Evolutionary conservation across 805 yeast species (phyloP).

Genomic region (Sungouiella thailandica): DNA sequence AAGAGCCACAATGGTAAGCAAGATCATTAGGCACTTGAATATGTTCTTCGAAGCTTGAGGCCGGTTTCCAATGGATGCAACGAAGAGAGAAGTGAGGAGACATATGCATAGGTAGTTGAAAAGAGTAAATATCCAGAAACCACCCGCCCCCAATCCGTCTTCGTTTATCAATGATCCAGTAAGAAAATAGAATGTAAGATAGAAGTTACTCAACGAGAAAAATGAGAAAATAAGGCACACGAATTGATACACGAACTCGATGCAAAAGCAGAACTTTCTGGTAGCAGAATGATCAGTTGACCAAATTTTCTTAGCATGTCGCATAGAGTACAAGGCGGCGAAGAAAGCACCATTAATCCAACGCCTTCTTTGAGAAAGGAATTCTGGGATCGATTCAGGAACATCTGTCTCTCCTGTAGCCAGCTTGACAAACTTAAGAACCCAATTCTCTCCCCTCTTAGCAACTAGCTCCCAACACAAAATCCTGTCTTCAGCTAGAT

Average conservation of each 20-base stretch:
- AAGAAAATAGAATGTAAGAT: constrained; percentile 24
- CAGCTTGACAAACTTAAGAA: constrained; percentile 24
- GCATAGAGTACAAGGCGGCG: constrained; percentile 24
- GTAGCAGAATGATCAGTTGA: constrained; percentile 19
- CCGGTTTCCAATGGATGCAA: constrained; percentile 93
- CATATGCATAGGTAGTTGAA: constrained; percentile 83
- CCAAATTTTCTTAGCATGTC: constrained; percentile 21
- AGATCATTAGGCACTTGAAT: constrained; percentile 65
- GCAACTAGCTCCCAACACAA: constrained; percentile 28
- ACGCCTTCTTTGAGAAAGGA: constrained; percentile 24
- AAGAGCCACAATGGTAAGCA: constrained; percentile 72
- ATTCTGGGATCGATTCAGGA: constrained; percentile 23
- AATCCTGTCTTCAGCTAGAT: constrained; percentile 26
- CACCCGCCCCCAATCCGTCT: constrained; percentile 56
- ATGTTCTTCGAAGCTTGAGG: constrained; percentile 92
- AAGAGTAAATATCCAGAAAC: constrained; percentile 75
- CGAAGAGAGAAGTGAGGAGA: constrained; percentile 79
- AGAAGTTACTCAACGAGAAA: constrained; percentile 24
- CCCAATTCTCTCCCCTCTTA: constrained; percentile 24
- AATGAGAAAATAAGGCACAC: constrained; percentile 19
- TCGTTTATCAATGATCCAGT: constrained; percentile 47
- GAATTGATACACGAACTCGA: constrained; percentile 22
- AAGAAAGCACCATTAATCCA: constrained; percentile 30
- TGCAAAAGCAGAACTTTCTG: constrained; percentile 20
- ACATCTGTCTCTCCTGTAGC: constrained; percentile 30